Evolutionary conservation across 2,329 filamentous ascomycete genomes (phyloP).

Genomic region (Diaporthe aspalathi): DNA sequence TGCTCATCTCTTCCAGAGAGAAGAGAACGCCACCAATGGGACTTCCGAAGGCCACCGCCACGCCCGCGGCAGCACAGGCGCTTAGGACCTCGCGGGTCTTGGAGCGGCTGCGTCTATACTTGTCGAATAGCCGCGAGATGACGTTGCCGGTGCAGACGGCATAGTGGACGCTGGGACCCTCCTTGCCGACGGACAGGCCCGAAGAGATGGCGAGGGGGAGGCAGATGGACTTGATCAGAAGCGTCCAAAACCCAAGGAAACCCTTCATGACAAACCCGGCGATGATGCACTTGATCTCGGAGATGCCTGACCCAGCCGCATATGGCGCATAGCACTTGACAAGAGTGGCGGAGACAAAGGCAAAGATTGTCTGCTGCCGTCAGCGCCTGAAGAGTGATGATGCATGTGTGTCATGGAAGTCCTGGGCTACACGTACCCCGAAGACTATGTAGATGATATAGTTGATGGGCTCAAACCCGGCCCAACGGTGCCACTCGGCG

Average conservation of each 20-base stretch:
- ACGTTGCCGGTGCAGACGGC: constrained; percentile 98
- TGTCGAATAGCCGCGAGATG: constrained; percentile 90
- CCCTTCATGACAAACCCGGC: constrained; percentile 99
- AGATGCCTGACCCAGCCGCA: constrained; percentile 95
- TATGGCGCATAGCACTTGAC: constrained; percentile 96
- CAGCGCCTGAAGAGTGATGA: constrained; percentile 32
- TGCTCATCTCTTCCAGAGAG: constrained; percentile 97
- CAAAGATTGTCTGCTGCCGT: constrained; percentile 73
- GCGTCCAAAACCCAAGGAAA: constrained; percentile 90
- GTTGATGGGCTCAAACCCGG: constrained; percentile 79
- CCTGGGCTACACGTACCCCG: constrained; percentile 65
- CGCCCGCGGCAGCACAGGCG: constrained; percentile 92
- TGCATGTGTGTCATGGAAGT: no score
- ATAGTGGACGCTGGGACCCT: constrained; percentile 98
- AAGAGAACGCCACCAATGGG: constrained; percentile 97
- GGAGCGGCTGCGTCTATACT: constrained; percentile 90
- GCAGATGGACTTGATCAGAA: constrained; percentile 93
- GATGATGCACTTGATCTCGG: constrained; percentile 99
- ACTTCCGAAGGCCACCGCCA: constrained; percentile 96
- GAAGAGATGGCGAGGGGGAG: constrained; percentile 93
- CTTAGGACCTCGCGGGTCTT: constrained; percentile 96
- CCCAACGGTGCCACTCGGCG: constrained; percentile 90
- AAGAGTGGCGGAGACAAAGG: constrained; percentile 82
- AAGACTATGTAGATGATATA: constrained; percentile 91
- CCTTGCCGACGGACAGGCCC: constrained; percentile 94